Evolutionary conservation across 257 asterid genomes (phyloP).

Genomic region (Orobanche coerulescens): DNA sequence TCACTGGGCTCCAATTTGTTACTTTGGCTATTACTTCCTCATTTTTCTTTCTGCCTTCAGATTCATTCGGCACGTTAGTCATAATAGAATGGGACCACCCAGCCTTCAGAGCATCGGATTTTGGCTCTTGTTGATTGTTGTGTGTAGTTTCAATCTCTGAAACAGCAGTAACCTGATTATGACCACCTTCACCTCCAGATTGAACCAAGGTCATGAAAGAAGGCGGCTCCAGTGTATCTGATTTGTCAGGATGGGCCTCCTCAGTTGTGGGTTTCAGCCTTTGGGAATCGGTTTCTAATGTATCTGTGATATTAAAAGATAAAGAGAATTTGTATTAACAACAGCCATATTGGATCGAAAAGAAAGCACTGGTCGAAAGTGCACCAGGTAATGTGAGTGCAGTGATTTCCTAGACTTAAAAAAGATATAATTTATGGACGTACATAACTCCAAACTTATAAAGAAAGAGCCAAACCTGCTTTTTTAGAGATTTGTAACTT

Average conservation of each 20-base stretch:
- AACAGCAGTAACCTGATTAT: constrained; percentile 24
- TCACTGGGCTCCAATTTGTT: constrained; percentile 61
- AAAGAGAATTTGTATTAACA: constrained; percentile 26
- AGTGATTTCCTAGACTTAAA: constrained; percentile 4
- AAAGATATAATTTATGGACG: neutral
- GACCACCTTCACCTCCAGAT: constrained; percentile 20
- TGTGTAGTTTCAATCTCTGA: constrained; percentile 47
- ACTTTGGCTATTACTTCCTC: constrained; percentile 79
- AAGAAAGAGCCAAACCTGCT: neutral
- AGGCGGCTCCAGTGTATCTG: constrained; percentile 62
- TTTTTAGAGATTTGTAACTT: neutral
- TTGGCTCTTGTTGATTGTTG: constrained; percentile 37
- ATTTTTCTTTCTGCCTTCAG: constrained; percentile 78
- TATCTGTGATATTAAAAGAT: constrained; percentile 34
- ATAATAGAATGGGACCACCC: constrained; percentile 74
- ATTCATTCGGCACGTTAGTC: constrained; percentile 58
- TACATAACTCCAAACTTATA: neutral
- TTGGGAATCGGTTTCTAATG: constrained; percentile 30
- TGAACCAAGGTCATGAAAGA: constrained; percentile 72
- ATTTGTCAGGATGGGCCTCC: constrained; percentile 25
- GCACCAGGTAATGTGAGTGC: neutral
- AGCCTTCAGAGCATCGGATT: constrained; percentile 45
- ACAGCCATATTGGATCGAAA: constrained; percentile 30
- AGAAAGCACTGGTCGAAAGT: constrained; percentile 28
- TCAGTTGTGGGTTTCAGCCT: constrained; percentile 31